A percentile compares a stretch with the other conserved stretches of the same genome.
Conservation (phyloP, 352 stramenopile species). For the Phytophthora colocasiae region DNA sequence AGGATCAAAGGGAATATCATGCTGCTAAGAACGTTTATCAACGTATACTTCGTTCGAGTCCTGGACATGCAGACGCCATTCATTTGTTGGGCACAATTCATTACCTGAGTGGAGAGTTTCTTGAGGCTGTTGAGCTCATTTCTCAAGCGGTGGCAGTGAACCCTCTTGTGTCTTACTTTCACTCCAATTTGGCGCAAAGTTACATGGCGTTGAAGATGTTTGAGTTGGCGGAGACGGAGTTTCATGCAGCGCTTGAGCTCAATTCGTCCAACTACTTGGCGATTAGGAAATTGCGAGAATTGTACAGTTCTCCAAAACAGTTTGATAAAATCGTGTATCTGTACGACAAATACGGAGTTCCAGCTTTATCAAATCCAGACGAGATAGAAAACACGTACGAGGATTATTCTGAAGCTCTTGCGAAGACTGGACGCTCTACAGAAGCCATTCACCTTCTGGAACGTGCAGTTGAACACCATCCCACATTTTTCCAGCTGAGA, state of each 20-base stretch:
- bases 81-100: slow-evolving; percentile 58
- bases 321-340: slow-evolving; percentile 34
- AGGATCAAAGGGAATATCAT: slow-evolving; percentile 31
- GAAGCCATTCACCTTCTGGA: slow-evolving; percentile 52
- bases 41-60: slow-evolving; percentile 41
- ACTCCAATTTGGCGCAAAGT: slow-evolving; percentile 35
- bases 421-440: slow-evolving; percentile 13
- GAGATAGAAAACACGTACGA: slow-evolving; percentile 46
- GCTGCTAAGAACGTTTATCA: slow-evolving; percentile 49
- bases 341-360: slow-evolving; percentile 34
- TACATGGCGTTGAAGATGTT: slow-evolving; percentile 20
- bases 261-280: slow-evolving; percentile 25
- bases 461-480: slow-evolving; percentile 22
- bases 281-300: slow-evolving; percentile 24
- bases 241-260: slow-evolving; percentile 23
- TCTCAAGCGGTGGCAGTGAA: slow-evolving; percentile 18
- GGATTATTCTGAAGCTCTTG: slow-evolving; percentile 52
- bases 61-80: slow-evolving; percentile 42
- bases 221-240: slow-evolving; percentile 26
- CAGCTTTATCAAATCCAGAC: slow-evolving; percentile 19
- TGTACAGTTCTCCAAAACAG: slow-evolving; percentile 28
- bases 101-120: slow-evolving; percentile 29
- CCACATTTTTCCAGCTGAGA: slow-evolving; percentile 43
- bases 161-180: slow-evolving; percentile 43
- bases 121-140: slow-evolving; percentile 29